phyloP scores from a whole-genome alignment of 208 protist genomes.

The Trypanosoma cruzi region DNA sequence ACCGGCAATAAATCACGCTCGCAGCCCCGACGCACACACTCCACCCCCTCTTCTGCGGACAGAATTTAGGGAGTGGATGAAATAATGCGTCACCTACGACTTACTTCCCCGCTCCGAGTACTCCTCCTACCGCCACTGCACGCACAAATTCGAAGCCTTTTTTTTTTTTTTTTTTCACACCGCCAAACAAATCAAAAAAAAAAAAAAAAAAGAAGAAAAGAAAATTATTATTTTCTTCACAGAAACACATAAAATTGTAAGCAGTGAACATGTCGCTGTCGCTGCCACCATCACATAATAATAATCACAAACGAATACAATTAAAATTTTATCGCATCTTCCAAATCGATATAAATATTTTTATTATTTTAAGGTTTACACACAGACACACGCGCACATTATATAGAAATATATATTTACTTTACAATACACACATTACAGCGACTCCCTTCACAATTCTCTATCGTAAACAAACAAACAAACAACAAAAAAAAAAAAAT shows the following conservation, averaged over 20 bases:
- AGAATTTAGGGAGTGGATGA: background rate
- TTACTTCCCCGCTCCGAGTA: background rate
- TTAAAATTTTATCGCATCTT: too few relatives aligned
- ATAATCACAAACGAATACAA: too few relatives aligned
- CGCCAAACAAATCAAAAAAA: background rate
- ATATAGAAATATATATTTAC: background rate
- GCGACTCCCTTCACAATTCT: too few relatives aligned
- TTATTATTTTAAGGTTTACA: too few relatives aligned
- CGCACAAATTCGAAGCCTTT: background rate
- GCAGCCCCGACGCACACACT: background rate
- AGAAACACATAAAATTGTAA: too few relatives aligned
- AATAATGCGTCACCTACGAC: background rate
- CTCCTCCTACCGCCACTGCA: background rate
- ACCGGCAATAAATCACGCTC: background rate
- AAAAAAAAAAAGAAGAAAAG: background rate
- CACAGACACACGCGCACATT: too few relatives aligned
- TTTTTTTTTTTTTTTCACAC: too few relatives aligned
- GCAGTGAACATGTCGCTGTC: too few relatives aligned
- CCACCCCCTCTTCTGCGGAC: background rate
- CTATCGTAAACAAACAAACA: too few relatives aligned
- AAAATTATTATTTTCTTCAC: background rate
- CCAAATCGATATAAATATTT: too few relatives aligned
- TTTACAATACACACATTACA: too few relatives aligned
- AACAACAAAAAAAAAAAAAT: slow-evolving; percentile 6
- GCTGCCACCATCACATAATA: too few relatives aligned